These are phyloP conservation scores for Gossypium herbaceum DNA, from an alignment of 345 rosid genomes.

Conservation along the genomic window DNA sequence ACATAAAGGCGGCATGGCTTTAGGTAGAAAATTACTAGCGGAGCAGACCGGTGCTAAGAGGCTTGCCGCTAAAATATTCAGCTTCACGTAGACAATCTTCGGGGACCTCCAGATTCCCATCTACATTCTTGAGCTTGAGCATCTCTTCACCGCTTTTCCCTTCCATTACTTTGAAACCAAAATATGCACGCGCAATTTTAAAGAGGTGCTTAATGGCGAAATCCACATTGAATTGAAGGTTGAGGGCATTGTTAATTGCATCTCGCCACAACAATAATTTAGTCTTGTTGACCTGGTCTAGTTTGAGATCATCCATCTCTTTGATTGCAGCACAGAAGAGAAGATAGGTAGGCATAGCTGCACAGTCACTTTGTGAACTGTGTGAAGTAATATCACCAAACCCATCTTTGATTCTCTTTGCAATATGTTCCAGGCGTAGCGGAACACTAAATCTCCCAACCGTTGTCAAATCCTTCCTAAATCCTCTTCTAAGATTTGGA, in stretches of 20 bases:
- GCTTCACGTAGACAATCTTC: background rate
- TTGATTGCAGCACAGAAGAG: too few species aligned
- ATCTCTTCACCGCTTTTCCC: background rate
- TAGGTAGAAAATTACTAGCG: background rate
- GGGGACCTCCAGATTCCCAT: background rate
- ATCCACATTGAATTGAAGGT: background rate
- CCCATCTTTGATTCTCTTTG: background rate
- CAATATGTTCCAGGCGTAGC: background rate
- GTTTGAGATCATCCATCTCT: too few species aligned
- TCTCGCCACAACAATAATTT: background rate
- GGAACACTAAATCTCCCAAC: background rate
- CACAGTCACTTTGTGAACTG: background rate
- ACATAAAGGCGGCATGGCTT: background rate
- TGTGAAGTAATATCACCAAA: background rate
- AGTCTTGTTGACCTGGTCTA: background rate
- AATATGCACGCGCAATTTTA: slow-evolving; percentile 1
- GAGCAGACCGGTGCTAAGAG: background rate
- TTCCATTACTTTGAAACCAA: background rate
- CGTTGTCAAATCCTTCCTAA: background rate
- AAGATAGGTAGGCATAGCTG: background rate
- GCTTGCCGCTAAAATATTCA: background rate
- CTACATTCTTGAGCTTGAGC: background rate
- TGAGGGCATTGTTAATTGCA: background rate
- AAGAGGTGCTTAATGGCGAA: background rate
- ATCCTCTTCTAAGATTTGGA: background rate